phyloP scores from a whole-genome alignment of 2,329 filamentous ascomycete genomes.

The Fusarium domesticum region DNA sequence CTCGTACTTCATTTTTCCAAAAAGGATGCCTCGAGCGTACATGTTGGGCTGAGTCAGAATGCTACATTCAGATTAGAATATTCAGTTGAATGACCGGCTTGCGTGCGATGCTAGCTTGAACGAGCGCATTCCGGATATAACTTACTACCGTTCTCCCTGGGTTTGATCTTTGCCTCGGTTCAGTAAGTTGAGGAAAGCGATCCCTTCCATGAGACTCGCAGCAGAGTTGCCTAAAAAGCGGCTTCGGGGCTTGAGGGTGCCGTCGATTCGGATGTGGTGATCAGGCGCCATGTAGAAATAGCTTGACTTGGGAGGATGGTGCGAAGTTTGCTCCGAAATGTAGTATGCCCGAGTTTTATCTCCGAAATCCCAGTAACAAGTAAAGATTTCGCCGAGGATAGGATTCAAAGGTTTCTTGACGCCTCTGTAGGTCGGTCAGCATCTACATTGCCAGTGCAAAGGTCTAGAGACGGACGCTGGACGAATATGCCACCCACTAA shows the following conservation, averaged over 20 bases:
- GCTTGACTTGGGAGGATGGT: conserved; percentile 96
- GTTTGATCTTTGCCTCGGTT: conserved; percentile 68
- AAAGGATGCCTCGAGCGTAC: conserved; percentile 95
- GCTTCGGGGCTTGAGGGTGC: conserved; percentile 89
- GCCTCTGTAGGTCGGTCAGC: conserved; percentile 55
- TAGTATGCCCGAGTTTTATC: conserved; percentile 88
- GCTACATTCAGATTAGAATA: conserved; percentile 42
- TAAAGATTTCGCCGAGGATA: conserved; percentile 90
- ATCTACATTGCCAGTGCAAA: conserved; percentile 3
- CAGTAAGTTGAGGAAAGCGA: conserved; percentile 77
- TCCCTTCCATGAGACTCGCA: conserved; percentile 96
- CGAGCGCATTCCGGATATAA: conserved; percentile 17
- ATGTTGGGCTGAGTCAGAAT: conserved; percentile 97
- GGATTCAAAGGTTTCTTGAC: conserved; percentile 99
- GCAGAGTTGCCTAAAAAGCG: conserved; percentile 96
- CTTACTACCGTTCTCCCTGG: conserved; percentile 83
- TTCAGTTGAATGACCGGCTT: background rate
- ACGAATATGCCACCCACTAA: conserved; percentile 98
- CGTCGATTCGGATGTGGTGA: conserved; percentile 91
- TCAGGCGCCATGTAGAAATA: conserved; percentile 98
- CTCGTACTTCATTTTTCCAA: conserved; percentile 99
- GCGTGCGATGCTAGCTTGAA: too few species aligned
- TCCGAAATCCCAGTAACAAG: conserved; percentile 91
- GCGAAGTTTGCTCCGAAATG: conserved; percentile 94
- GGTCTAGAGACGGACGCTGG: conserved; percentile 66